These are phyloP conservation scores for Rauvolfia tetraphylla DNA, from an alignment of 257 asterid species.

Conservation along the genomic window DNA sequence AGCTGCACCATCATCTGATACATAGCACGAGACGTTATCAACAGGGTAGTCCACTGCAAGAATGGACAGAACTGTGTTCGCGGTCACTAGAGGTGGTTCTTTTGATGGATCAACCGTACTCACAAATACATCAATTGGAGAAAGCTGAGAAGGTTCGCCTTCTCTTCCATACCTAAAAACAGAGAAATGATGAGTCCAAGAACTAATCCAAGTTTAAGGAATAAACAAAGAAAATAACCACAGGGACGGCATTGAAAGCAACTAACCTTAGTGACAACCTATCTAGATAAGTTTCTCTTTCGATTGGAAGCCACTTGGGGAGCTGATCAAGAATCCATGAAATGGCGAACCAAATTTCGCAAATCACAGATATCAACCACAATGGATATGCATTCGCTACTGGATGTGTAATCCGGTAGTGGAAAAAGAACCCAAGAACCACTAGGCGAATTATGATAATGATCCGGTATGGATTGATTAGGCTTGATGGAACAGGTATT, in stretches of 20 bases:
- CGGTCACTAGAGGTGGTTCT: constrained; percentile 36
- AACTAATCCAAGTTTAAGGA: background rate
- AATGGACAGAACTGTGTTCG: constrained; percentile 35
- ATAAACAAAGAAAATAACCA: background rate
- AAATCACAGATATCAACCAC: constrained; percentile 34
- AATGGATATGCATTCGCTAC: constrained; percentile 27
- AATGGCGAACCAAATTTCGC: constrained; percentile 40
- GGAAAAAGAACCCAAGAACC: constrained; percentile 32
- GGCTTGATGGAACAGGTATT: constrained; percentile 29
- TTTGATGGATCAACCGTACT: constrained; percentile 36
- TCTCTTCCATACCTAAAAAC: constrained; percentile 28
- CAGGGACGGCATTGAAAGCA: background rate
- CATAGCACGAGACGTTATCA: constrained; percentile 31
- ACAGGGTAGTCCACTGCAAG: constrained; percentile 38
- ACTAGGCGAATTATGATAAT: constrained; percentile 30
- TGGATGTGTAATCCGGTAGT: constrained; percentile 31
- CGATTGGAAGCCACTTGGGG: constrained; percentile 39
- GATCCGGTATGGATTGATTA: constrained; percentile 33
- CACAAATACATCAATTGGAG: constrained; percentile 35
- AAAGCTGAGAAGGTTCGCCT: constrained; percentile 31
- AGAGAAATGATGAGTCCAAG: background rate
- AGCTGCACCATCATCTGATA: constrained; percentile 40
- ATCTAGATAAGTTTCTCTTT: constrained; percentile 34
- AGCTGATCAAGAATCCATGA: constrained; percentile 44
- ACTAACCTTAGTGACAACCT: constrained; percentile 37